Conservation (phyloP, 208 protist genomes). For the Leishmania guyanensis region DNA sequence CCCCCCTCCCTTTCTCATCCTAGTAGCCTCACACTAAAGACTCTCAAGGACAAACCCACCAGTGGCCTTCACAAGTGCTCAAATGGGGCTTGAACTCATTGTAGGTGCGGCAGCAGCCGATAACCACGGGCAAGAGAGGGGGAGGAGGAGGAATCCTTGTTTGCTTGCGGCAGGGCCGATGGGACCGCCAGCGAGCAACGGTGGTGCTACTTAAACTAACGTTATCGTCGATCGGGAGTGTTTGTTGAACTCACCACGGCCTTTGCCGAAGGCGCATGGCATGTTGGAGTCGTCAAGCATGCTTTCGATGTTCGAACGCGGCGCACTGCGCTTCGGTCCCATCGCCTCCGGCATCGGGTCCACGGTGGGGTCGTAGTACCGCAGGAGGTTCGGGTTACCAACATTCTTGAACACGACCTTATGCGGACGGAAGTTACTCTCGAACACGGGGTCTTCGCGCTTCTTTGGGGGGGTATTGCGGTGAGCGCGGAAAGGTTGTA, state of each 20-base stretch:
- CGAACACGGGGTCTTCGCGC: conserved; percentile 21
- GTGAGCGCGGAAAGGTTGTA: not conserved
- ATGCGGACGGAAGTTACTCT: conserved; percentile 10
- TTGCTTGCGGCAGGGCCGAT: not conserved
- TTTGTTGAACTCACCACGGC: conserved; percentile 18
- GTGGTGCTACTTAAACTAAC: conserved; percentile 4
- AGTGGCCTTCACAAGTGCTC: not conserved
- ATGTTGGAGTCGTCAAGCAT: conserved; percentile 10
- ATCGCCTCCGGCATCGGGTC: conserved; percentile 33
- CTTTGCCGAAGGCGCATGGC: conserved; percentile 19
- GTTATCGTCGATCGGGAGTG: conserved; percentile 13
- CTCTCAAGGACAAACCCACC: not conserved
- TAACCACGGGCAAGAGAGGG: not conserved
- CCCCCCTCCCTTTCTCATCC: not conserved
- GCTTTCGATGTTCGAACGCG: conserved; percentile 51
- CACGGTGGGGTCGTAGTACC: conserved; percentile 68
- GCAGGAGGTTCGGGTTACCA: conserved; percentile 37
- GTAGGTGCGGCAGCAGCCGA: not conserved
- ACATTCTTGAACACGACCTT: conserved; percentile 27
- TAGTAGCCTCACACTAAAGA: not conserved
- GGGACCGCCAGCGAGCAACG: not conserved
- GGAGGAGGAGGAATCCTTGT: not conserved
- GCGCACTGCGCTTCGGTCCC: conserved; percentile 16
- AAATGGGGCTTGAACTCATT: not conserved
- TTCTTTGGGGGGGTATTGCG: conserved; percentile 14